These are phyloP conservation scores for Amesomyces nigricolor DNA, from an alignment of 2,329 filamentous ascomycete genomes.

Conservation along the genomic window DNA sequence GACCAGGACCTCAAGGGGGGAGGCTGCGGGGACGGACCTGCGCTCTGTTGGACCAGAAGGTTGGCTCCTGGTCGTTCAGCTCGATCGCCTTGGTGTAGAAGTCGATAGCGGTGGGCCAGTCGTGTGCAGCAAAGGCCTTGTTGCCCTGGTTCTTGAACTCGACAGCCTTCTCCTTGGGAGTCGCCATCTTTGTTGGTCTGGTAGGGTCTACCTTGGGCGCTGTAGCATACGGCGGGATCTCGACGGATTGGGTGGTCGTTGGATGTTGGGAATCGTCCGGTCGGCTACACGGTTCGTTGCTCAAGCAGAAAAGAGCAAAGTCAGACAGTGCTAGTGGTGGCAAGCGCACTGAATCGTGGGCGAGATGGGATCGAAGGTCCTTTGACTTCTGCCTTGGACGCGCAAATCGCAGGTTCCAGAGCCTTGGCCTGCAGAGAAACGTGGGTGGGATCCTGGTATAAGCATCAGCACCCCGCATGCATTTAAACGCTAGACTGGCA, in stretches of 20 bases:
- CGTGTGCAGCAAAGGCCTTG: conserved; percentile 79
- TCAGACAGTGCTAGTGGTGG: background rate
- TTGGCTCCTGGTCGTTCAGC: conserved; percentile 73
- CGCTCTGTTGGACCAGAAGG: conserved; percentile 90
- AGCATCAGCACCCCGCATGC: conserved; percentile 16
- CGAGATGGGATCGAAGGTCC: conserved; percentile 3
- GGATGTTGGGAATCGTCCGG: background rate
- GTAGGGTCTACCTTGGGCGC: conserved; percentile 12
- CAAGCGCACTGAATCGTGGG: conserved; percentile 8
- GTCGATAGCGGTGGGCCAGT: conserved; percentile 78
- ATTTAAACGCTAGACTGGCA: conserved; percentile 12
- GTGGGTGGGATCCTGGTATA: conserved; percentile 12
- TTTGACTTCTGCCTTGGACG: conserved; percentile 20
- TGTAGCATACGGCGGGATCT: conserved; percentile 11
- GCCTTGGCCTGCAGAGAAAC: conserved; percentile 8
- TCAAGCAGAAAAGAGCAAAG: background rate
- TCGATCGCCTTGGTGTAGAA: conserved; percentile 86
- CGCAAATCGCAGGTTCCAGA: conserved; percentile 17
- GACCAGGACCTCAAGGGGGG: conserved; percentile 25
- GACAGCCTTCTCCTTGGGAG: conserved; percentile 60
- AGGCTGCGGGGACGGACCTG: conserved; percentile 56
- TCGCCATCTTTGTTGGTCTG: conserved; percentile 25
- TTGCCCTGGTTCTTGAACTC: conserved; percentile 92
- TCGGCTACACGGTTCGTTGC: no score
- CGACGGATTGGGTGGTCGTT: background rate